Conservation (phyloP, 768 basidiomycete genomes). For the Tulasnella sp. region DNA sequence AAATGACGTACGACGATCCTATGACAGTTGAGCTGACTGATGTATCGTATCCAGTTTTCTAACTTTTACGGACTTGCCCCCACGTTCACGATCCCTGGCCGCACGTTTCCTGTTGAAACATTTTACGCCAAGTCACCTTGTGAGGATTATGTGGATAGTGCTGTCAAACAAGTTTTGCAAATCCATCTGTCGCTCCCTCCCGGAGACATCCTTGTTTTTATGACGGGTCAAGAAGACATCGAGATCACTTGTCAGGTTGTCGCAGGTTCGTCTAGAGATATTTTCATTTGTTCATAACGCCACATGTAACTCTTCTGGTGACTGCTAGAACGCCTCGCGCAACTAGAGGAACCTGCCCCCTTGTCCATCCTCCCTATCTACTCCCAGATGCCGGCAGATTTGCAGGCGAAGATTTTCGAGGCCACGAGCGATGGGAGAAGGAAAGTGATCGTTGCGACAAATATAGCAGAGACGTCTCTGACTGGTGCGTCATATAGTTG, state of each 20-base stretch:
- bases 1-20: not conserved
- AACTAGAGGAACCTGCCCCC: constrained; percentile 81
- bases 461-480: constrained; percentile 96
- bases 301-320: not conserved
- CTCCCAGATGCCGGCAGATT: constrained; percentile 98
- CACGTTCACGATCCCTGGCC: constrained; percentile 83
- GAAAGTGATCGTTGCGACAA: constrained; percentile 97
- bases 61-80: constrained; percentile 91
- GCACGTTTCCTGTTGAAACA: constrained; percentile 96
- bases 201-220: constrained; percentile 95
- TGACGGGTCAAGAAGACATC: constrained; percentile 99
- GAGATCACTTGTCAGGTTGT: constrained; percentile 94
- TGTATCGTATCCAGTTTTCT: constrained; percentile 59
- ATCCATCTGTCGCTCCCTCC: constrained; percentile 88
- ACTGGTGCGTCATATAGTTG: constrained; percentile 46
- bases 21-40: constrained; percentile 4
- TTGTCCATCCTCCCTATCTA: constrained; percentile 95
- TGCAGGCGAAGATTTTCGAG: constrained; percentile 96
- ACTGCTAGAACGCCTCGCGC: constrained; percentile 67
- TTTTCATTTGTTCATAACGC: not conserved
- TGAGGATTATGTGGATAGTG: constrained; percentile 96
- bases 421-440: constrained; percentile 86
- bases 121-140: constrained; percentile 96
- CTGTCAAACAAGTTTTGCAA: constrained; percentile 95
- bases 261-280: constrained; percentile 45